Evolutionary conservation across 2,329 filamentous ascomycete species (phyloP).

Genomic region (Fusarium pseudonygamai): DNA sequence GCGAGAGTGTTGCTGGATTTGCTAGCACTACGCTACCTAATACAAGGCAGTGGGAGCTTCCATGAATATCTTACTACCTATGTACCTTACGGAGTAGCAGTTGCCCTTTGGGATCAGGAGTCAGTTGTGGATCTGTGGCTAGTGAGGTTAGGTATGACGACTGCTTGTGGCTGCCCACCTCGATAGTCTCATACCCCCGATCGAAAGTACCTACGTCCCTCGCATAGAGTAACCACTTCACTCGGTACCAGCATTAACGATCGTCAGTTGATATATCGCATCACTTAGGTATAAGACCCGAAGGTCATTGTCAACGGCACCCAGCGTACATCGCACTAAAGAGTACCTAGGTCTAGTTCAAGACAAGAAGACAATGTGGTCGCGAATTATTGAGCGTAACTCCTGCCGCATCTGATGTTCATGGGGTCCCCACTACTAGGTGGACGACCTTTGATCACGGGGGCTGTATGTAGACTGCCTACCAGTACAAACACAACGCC

Average conservation of each 20-base stretch:
- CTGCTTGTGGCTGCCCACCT: conserved; percentile 19
- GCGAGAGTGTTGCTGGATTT: conserved; percentile 15
- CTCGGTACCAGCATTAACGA: neutral
- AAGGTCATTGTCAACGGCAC: neutral
- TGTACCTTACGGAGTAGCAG: neutral
- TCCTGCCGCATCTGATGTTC: neutral
- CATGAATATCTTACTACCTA: neutral
- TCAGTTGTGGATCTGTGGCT: conserved; percentile 15
- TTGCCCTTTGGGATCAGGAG: conserved; percentile 20
- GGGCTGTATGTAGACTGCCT: conserved; percentile 1
- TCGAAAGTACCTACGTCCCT: neutral
- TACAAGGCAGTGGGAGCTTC: conserved; percentile 19
- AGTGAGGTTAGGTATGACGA: conserved; percentile 21
- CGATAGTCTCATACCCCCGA: neutral
- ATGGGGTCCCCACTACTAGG: neutral
- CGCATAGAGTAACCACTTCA: neutral
- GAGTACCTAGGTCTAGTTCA: neutral
- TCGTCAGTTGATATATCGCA: neutral
- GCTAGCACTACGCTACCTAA: conserved; percentile 16
- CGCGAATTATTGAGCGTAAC: neutral
- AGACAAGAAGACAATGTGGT: neutral
- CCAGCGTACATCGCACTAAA: neutral
- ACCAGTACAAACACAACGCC: neutral
- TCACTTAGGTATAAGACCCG: neutral
- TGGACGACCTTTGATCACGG: conserved; percentile 28